Conservation (phyloP, 2,329 filamentous ascomycete species). For the Podosphaera fusca region DNA sequence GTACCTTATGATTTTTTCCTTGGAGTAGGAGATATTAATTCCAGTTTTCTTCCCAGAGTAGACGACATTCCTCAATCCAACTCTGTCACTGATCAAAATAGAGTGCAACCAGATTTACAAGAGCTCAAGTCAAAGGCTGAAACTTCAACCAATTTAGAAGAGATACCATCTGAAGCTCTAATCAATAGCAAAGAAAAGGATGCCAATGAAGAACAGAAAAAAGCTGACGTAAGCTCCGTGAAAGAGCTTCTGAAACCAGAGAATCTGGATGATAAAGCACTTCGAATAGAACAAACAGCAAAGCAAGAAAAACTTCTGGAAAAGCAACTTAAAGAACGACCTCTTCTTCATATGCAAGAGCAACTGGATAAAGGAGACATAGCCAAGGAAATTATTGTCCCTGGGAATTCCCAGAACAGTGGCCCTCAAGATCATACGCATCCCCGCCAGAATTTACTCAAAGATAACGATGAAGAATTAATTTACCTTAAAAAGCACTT, state of each 20-base stretch:
- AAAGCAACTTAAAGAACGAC: slow-evolving; percentile 72
- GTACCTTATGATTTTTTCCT: slow-evolving; percentile 94
- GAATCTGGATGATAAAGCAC: slow-evolving; percentile 36
- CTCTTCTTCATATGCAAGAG: slow-evolving; percentile 78
- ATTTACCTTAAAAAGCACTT: slow-evolving; percentile 54
- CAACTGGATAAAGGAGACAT: slow-evolving; percentile 71
- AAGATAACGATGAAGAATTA: slow-evolving; percentile 73
- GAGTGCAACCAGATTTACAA: slow-evolving; percentile 1
- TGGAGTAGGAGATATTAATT: slow-evolving; percentile 96
- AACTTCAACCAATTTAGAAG: neutral
- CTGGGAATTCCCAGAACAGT: slow-evolving; percentile 18
- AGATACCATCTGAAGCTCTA: neutral
- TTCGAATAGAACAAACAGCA: slow-evolving; percentile 52
- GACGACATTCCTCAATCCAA: slow-evolving; percentile 22
- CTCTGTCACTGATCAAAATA: slow-evolving; percentile 9
- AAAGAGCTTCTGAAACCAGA: slow-evolving; percentile 56
- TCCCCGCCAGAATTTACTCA: slow-evolving; percentile 51
- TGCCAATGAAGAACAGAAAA: slow-evolving; percentile 1
- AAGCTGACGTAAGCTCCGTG: slow-evolving; percentile 4
- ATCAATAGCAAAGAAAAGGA: neutral
- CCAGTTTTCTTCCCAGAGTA: slow-evolving; percentile 76
- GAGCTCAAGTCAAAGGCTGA: slow-evolving; percentile 3
- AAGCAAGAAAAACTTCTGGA: slow-evolving; percentile 75
- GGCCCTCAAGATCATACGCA: slow-evolving; percentile 15
- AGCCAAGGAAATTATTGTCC: slow-evolving; percentile 20